Evolutionary conservation across 1,284 basidiomycete species (phyloP), one percentile per base, ranked within the genome.

Genomic region (Fistulinella cinereoalba): DNA sequence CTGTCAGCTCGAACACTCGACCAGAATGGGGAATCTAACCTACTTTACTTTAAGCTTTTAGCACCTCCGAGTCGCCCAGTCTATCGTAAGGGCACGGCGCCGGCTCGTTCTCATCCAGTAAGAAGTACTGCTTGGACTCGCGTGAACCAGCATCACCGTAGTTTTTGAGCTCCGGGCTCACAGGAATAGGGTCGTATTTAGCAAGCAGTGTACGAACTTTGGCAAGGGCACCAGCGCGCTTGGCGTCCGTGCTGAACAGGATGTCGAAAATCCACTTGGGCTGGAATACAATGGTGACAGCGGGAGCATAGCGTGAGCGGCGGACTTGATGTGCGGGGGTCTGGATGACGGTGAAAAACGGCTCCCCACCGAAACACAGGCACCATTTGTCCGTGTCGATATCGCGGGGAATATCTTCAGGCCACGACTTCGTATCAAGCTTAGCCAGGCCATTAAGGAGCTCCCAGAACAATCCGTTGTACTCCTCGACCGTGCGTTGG

Each of bases 211-310:
- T 15, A 7, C 57, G 51, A 31, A 57, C 56, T 34, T 57, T 59
- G 4, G 28, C 16, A 12, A 59, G 45, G 11, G 56, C 56, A 18
- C 56, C 56, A n/a, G 47, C 40, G 8, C 54, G 46, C 43, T 57
- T 59, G 10, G 55, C 56, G 4, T 58, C 52, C 12, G 22, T 49
- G 40, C 48, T 59, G 28, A 59, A 57, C 21, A 57, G 40, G n/a
- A 59, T 51, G 40, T 57, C 55, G 19, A 57, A 57, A 33, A 57
- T 57, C 56, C 56, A 59, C 33, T 57, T 59, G 7, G 56, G 56
- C 24, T 59, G 56, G 46, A 57, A 57, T 15, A 59, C 56, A 7
- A 59, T 47, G 24, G 56, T 60, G 39, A 60, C 41, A 8, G 52
- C 44, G 12, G 53, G 46, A n/a, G 55, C 46, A n/a, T 54, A 47